These are phyloP conservation scores for Guadua angustifolia DNA, from an alignment of 176 grass and related monocot genomes.

Conservation along the genomic window DNA sequence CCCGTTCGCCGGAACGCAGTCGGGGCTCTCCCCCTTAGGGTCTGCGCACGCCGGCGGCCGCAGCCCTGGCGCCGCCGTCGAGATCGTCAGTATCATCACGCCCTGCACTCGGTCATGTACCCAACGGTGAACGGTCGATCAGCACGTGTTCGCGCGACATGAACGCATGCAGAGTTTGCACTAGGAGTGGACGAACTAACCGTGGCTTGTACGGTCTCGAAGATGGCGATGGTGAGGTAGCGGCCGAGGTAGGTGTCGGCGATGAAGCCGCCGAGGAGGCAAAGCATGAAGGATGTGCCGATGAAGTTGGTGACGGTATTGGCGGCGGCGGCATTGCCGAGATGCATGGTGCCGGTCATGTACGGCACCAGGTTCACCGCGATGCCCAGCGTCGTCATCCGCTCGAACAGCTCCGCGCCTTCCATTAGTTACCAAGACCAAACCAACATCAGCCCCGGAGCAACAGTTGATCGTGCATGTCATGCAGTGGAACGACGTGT, in stretches of 20 bases:
- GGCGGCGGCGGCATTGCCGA: constrained; percentile 78
- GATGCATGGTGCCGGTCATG: constrained; percentile 91
- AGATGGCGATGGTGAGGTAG: constrained; percentile 92
- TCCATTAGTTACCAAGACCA: neutral
- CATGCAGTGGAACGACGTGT: neutral
- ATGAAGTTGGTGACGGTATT: constrained; percentile 96
- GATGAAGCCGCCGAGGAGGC: constrained; percentile 90
- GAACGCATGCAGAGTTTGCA: neutral
- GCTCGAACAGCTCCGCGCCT: constrained; percentile 90
- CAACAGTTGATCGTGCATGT: neutral
- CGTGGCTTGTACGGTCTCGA: constrained; percentile 76
- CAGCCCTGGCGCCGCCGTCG: constrained; percentile 67
- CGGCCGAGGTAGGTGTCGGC: constrained; percentile 95
- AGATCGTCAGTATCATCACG: constrained; percentile 78
- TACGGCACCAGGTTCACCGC: constrained; percentile 95
- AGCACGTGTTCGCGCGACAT: neutral
- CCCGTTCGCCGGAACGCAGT: constrained; percentile 58
- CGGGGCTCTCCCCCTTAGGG: constrained; percentile 21
- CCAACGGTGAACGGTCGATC: neutral
- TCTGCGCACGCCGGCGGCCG: constrained; percentile 59
- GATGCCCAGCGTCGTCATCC: constrained; percentile 94
- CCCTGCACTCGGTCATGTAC: constrained; percentile 45
- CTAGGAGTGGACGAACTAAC: constrained; percentile 37
- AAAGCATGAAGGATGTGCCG: constrained; percentile 96
- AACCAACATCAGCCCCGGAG: neutral